Base-by-base conservation (phyloP, 495 filamentous ascomycete genomes). In the Sphaerosporella brunnea region DNA sequence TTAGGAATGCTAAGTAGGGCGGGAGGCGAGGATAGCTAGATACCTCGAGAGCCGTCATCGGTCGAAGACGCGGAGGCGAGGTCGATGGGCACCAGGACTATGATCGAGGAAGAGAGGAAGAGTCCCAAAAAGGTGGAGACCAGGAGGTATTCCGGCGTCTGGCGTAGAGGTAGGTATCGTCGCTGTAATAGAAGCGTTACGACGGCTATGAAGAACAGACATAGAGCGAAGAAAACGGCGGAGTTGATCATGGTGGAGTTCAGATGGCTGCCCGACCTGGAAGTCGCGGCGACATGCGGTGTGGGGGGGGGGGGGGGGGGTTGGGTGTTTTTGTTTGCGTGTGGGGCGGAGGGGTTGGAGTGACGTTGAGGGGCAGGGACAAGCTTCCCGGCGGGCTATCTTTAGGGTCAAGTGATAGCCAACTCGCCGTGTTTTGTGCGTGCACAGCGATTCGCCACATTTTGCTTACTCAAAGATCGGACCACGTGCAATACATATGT, bases 41-140 rank as follows among this genome's bases (percentile, higher is more conserved):
- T 76, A 21, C 77, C 77, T 51, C 75, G 75, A 19, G 75, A 72
- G 3, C 70, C 73, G 49, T 80, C 78, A 52, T 85, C 76, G 32
- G 69, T 70, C 46, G 76, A 73, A 15, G 79, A 75, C 58, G 73
- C 87, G 2, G 86, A 93, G 2, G 90, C 84, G 51, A 97, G 74
- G 66, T 97, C 90, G 54, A 97, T 95, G 3, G 90, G 90, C 0
- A 97, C 86, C 18, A 97, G 71, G 16, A 97, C 69, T n/a, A 95
- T 78, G 53, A 95, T 87, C 62, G 82, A 88, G 45, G 84, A 82
- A 10, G 90, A 92, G 18, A 97, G 78, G 41, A 84, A 83, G 61
- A 97, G 70, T 24, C 86, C 83, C 53, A 97, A 80, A 63, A 97
- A 96, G 46, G 95, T 78, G 30, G 90, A 86, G 0, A 93, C 73